A percentile compares a stretch with the other conserved stretches of the same genome.
Conservation (phyloP, 2,329 filamentous ascomycete genomes). For the Colletotrichum endophyticum region DNA sequence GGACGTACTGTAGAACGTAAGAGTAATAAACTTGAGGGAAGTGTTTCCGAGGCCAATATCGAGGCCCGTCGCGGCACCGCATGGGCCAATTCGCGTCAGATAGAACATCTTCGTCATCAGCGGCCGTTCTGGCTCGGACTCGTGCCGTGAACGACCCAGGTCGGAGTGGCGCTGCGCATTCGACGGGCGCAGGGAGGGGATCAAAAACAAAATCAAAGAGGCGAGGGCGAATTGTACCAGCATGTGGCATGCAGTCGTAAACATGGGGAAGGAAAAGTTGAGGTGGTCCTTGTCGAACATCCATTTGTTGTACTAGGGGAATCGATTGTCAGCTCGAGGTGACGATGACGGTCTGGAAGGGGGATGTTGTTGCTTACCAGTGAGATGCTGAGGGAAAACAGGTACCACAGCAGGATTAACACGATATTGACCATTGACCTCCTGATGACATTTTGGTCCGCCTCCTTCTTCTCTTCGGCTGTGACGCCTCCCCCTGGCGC, state of each 20-base stretch:
- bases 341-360: not conserved
- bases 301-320: slow-evolving; percentile 95
- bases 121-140: slow-evolving; percentile 59
- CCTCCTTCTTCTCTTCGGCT: slow-evolving; percentile 76
- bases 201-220: slow-evolving; percentile 76
- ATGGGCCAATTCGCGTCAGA: slow-evolving; percentile 87
- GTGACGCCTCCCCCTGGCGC: slow-evolving; percentile 63
- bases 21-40: slow-evolving; percentile 91
- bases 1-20: slow-evolving; percentile 87
- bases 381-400: slow-evolving; percentile 92
- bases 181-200: slow-evolving; percentile 81
- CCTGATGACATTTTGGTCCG: slow-evolving; percentile 74
- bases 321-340: slow-evolving; percentile 29
- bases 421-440: slow-evolving; percentile 74
- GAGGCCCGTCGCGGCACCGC: slow-evolving; percentile 88
- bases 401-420: slow-evolving; percentile 86
- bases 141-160: slow-evolving; percentile 53
- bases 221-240: slow-evolving; percentile 88
- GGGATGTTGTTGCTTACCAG: slow-evolving; percentile 63
- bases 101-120: slow-evolving; percentile 92
- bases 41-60: slow-evolving; percentile 97
- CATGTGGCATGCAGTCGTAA: slow-evolving; percentile 96
- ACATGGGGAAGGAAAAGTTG: slow-evolving; percentile 93
- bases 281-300: slow-evolving; percentile 90
- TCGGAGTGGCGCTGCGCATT: slow-evolving; percentile 49